phyloP scores from a whole-genome alignment of 208 protist species.

The Porcisia hertigi region DNA sequence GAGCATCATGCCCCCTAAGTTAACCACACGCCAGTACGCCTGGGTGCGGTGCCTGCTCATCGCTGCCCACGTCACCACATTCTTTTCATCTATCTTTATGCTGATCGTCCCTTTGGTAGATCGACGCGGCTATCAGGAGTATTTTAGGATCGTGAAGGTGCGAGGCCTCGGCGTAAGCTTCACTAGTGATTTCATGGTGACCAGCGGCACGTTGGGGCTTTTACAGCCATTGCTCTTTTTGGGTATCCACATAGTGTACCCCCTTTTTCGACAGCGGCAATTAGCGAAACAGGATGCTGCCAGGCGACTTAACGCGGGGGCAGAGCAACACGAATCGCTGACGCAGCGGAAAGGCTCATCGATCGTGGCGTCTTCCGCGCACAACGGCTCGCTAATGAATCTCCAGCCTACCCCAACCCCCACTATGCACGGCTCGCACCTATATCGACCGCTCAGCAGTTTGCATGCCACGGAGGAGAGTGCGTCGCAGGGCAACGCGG shows the following conservation, averaged over 20 bases:
- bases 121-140: background rate
- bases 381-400: background rate
- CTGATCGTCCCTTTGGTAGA: background rate
- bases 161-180: background rate
- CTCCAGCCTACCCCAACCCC: background rate
- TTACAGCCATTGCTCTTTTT: constrained; percentile 9
- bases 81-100: background rate
- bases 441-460: background rate
- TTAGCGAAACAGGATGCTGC: background rate
- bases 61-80: background rate
- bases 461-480: background rate
- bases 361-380: background rate
- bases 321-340: background rate
- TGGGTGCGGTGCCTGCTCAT: constrained; percentile 5
- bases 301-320: background rate
- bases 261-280: constrained; percentile 3
- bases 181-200: background rate
- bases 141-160: background rate
- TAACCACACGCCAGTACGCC: constrained; percentile 9
- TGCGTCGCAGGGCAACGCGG: background rate
- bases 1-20: background rate
- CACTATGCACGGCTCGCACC: background rate
- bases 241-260: background rate
- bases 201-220: constrained; percentile 1
- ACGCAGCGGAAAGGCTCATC: background rate